phyloP scores from a whole-genome alignment of 2,329 filamentous ascomycete genomes.

The Acrocalymma vagum region DNA sequence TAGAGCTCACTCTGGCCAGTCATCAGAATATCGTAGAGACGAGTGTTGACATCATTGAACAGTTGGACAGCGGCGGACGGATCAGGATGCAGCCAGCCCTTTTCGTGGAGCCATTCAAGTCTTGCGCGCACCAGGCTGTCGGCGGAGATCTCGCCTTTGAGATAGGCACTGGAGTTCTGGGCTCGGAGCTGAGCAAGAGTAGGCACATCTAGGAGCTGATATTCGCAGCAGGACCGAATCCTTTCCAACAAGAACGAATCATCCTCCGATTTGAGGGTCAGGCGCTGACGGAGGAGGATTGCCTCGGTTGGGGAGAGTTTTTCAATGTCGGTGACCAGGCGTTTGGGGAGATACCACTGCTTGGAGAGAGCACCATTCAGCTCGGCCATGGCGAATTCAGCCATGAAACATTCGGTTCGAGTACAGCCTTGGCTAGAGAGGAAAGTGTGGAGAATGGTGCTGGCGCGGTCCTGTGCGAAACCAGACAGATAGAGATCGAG shows the following conservation, averaged over 20 bases:
- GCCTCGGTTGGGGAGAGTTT: constrained; percentile 24
- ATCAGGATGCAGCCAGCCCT: constrained; percentile 2
- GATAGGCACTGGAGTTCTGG: constrained; percentile 18
- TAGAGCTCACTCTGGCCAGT: constrained; percentile 15
- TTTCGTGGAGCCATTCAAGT: constrained; percentile 11
- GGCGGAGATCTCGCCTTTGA: constrained; percentile 14
- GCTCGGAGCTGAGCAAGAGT: constrained; percentile 19
- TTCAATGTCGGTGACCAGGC: constrained; percentile 20
- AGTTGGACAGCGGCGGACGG: constrained; percentile 1
- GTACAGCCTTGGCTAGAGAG: constrained; percentile 19
- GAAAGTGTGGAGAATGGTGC: constrained; percentile 21
- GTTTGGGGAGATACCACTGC: constrained; percentile 10
- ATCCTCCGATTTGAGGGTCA: constrained; percentile 15
- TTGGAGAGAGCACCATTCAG: neutral
- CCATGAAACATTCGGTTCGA: constrained; percentile 25
- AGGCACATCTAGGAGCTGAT: constrained; percentile 20
- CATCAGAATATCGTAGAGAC: constrained; percentile 10
- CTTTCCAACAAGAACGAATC: constrained; percentile 15
- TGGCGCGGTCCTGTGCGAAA: constrained; percentile 16
- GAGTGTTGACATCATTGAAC: constrained; percentile 3
- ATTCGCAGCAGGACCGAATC: constrained; percentile 16
- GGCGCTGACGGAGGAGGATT: constrained; percentile 23
- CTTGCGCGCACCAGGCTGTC: constrained; percentile 15
- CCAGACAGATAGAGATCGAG: constrained; percentile 24
- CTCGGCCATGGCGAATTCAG: constrained; percentile 15